Percentiles rank a stretch among this genome's conserved stretches.
Evolutionary conservation across 495 filamentous ascomycete species (phyloP).

Genomic region (Hypoxylon trugodes): DNA sequence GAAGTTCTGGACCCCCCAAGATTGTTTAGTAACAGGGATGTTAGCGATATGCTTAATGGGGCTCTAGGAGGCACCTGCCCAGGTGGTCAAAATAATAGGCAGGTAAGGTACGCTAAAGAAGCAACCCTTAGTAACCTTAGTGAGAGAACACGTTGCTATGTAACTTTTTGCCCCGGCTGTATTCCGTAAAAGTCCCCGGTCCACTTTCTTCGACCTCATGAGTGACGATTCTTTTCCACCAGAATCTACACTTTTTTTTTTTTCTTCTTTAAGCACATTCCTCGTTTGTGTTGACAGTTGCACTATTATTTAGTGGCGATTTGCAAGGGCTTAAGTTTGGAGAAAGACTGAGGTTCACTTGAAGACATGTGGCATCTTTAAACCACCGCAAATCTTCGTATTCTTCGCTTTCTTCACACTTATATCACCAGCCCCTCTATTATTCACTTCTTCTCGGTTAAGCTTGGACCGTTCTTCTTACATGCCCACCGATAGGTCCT

Average conservation of each 20-base stretch:
- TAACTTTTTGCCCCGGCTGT: conserved; percentile 3
- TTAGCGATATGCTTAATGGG: conserved; percentile 20
- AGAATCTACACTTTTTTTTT: conserved; percentile 22
- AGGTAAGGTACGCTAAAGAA: too few relatives aligned
- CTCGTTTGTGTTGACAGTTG: conserved; percentile 11
- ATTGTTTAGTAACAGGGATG: conserved; percentile 12
- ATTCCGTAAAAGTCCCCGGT: too few relatives aligned
- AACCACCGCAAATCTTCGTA: conserved; percentile 10
- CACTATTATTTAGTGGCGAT: conserved; percentile 27
- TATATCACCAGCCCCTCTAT: conserved; percentile 23
- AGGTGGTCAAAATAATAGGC: too few relatives aligned
- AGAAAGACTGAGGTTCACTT: not conserved
- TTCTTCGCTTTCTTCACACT: conserved; percentile 11
- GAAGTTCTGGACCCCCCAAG: conserved; percentile 22
- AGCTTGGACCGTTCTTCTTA: conserved; percentile 8
- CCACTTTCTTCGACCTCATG: conserved; percentile 32
- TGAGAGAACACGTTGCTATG: conserved; percentile 47
- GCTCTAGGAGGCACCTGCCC: too few relatives aligned
- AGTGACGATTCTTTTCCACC: conserved; percentile 33
- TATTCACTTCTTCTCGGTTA: conserved; percentile 8
- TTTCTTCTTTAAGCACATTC: conserved; percentile 12
- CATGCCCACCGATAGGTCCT: conserved; percentile 25
- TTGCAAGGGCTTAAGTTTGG: not conserved
- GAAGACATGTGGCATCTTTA: conserved; percentile 49
- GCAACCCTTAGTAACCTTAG: too few relatives aligned